These are phyloP conservation scores for Phytopythium kandeliae DNA, from an alignment of 352 stramenopile species.

Conservation along the genomic window DNA sequence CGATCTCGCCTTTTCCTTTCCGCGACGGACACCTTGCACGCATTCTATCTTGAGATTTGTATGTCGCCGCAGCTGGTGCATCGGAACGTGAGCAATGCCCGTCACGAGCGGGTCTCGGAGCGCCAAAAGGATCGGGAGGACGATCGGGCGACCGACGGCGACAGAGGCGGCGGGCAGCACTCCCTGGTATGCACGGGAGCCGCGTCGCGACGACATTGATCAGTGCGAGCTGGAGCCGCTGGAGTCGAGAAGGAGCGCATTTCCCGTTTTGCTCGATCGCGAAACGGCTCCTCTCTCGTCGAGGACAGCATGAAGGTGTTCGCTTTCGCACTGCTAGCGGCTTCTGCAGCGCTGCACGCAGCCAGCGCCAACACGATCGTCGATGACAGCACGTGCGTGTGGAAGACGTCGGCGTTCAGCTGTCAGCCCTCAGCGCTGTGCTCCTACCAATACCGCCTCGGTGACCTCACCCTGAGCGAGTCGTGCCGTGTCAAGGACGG, in stretches of 20 bases:
- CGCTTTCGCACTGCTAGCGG: slow-evolving; percentile 1
- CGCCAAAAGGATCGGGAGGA: not conserved
- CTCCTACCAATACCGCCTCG: slow-evolving; percentile 29
- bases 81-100: slow-evolving; percentile 1
- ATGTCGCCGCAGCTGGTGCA: not conserved
- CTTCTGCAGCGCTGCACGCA: slow-evolving; percentile 3
- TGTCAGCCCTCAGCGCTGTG: slow-evolving; percentile 25
- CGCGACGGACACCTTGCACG: not conserved
- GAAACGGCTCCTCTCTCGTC: not conserved
- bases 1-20: not conserved
- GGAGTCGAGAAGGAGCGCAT: too few species aligned
- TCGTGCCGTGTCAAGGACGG: slow-evolving; percentile 34
- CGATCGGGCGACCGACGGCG: too few species aligned
- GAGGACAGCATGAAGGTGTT: slow-evolving; percentile 6
- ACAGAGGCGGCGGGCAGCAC: too few species aligned
- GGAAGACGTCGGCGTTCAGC: slow-evolving; percentile 14
- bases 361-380: slow-evolving; percentile 14
- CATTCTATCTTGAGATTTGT: slow-evolving; percentile 1
- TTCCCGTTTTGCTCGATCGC: not conserved
- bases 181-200: too few species aligned
- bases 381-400: slow-evolving; percentile 28
- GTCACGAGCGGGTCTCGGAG: not conserved
- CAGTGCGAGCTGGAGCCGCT: too few species aligned
- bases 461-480: slow-evolving; percentile 30
- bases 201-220: too few species aligned